Evolutionary conservation across 2,329 filamentous ascomycete species (phyloP), one percentile per base, ranked within the genome.

Genomic region (Neofusicoccum cordaticola): DNA sequence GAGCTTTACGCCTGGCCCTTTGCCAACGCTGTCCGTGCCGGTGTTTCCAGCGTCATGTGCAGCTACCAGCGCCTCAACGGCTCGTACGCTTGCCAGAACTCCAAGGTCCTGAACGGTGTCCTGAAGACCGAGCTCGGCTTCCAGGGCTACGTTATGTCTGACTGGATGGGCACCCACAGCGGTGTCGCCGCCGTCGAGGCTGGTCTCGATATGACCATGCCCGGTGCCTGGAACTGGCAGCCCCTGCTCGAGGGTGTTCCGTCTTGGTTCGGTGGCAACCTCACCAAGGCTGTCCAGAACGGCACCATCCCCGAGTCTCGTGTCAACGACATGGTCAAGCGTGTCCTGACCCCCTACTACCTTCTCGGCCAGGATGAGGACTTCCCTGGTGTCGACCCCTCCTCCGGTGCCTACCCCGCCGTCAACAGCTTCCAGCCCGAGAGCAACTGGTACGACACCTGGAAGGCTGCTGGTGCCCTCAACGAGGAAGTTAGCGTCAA

Each of bases 1-100:
- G 90, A 93, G 74, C 76, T 92, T 5, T 93, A 92, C 72, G 80
- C 89, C 31, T 93, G 90, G 90, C 90, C 90, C 0, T 93, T 93
- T 71, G 88, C 85, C 31, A 89, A 93, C 71, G 88, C 88, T 1
- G 85, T 92, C 62, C 82, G 82, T 63, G 89, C 89, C 8, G 88
- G 89, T 11, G 88, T 90, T 52, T 75, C 78, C 12, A 78, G 78
- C 2, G 71, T 83, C 13, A 84, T 84, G 82, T 83, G 80, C 72
- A 74, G 67, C 2, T 82, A 80, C 77, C 81, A 69, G 67, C 72
- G 78, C 22, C 45, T 66, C 31, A 64, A 66, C 64, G 64, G 78
- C 52, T 78, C 77, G 0, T 81, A 81, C 65, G 72, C 74, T 7
- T 83, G 81, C 70, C 73, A 80, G 65, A 83, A 82, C 70, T 77